Percentiles rank a stretch among this genome's conserved stretches.
phyloP scores from a whole-genome alignment of 257 asterid species.

The Plantago elongata region DNA sequence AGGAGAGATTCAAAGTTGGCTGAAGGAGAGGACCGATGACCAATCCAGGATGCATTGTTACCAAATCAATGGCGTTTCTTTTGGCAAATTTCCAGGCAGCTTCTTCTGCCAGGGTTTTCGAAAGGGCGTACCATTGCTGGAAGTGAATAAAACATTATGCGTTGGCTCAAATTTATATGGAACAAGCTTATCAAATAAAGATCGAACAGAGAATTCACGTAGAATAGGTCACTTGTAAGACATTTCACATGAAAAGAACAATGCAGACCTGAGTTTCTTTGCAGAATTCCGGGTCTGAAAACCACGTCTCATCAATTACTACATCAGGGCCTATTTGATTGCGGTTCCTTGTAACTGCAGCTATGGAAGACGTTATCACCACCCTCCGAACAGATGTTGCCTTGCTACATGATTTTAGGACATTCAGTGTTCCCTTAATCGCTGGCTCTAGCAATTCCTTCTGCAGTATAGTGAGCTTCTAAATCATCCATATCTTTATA shows the following conservation, averaged over 20 bases:
- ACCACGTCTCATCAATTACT: constrained; percentile 47
- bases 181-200: background rate
- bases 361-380: constrained; percentile 56
- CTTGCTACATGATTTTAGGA: constrained; percentile 46
- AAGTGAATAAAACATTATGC: background rate
- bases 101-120: constrained; percentile 49
- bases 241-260: too few relatives aligned
- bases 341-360: constrained; percentile 29
- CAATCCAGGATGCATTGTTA: constrained; percentile 38
- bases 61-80: constrained; percentile 40
- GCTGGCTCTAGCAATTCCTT: constrained; percentile 59
- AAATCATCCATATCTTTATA: too few relatives aligned
- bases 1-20: constrained; percentile 36
- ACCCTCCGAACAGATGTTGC: constrained; percentile 39
- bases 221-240: background rate
- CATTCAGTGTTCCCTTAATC: constrained; percentile 54
- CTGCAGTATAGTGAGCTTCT: too few relatives aligned
- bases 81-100: constrained; percentile 36
- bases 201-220: too few relatives aligned
- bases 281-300: constrained; percentile 35
- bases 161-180: background rate
- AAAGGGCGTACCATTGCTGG: constrained; percentile 32
- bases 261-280: constrained; percentile 34
- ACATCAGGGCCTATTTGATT: constrained; percentile 25
- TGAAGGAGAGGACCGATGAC: constrained; percentile 51